A percentile compares a stretch with the other conserved stretches of the same genome.
Conservation (phyloP, 2,329 filamentous ascomycete genomes). For the Fusarium brevicatenulatum region DNA sequence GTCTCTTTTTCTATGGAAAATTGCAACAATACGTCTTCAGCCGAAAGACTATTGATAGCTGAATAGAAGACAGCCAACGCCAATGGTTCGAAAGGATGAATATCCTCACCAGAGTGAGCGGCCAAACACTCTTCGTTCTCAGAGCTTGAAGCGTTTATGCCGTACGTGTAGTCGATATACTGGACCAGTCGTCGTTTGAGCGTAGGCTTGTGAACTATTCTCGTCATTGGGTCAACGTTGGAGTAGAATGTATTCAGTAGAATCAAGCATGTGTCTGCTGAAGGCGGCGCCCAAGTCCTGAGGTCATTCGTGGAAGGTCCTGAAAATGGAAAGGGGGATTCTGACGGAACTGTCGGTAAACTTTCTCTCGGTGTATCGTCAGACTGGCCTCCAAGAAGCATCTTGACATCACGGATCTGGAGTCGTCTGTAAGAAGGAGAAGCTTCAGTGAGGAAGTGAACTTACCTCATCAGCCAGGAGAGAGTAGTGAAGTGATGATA, state of each 20-base stretch:
- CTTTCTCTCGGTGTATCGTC: neutral
- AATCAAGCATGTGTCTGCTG: neutral
- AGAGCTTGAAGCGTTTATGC: neutral
- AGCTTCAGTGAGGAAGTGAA: neutral
- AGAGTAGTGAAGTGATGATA: conserved; percentile 7
- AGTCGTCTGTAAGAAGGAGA: neutral
- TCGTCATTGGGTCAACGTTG: neutral
- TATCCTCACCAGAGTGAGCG: fast-evolving
- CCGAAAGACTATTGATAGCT: neutral
- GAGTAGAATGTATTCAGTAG: neutral
- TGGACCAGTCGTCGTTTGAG: neutral
- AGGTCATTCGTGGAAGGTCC: neutral
- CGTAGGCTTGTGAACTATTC: neutral
- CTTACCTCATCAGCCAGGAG: neutral
- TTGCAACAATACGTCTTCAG: neutral
- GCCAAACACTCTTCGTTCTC: neutral
- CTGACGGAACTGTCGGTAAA: neutral
- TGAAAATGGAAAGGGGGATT: neutral
- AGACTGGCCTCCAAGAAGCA: neutral
- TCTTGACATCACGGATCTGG: neutral
- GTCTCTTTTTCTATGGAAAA: neutral
- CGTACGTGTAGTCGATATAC: neutral
- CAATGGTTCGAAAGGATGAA: neutral
- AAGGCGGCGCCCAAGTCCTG: neutral
- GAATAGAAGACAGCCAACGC: neutral